Evolutionary conservation across 345 rosid species (phyloP).

Genomic region (Jatropha curcas): DNA sequence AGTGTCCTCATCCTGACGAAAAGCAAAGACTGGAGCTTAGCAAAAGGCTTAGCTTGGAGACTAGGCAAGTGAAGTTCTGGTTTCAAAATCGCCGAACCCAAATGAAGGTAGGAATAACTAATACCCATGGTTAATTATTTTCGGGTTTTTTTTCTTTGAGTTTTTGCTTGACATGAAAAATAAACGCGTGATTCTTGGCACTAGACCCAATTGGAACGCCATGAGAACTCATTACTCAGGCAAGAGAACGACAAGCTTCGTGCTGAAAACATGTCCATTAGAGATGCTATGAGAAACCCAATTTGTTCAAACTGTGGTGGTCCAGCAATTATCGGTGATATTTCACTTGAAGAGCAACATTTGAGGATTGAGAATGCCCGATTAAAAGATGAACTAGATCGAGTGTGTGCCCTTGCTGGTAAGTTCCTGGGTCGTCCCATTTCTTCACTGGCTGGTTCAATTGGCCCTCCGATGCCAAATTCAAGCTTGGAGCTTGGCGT

Average conservation of each 20-base stretch:
- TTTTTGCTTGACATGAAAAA: background rate
- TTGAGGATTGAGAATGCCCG: constrained; percentile 82
- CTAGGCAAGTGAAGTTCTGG: constrained; percentile 97
- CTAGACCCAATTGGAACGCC: constrained; percentile 88
- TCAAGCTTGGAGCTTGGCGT: constrained; percentile 85
- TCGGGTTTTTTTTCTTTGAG: background rate
- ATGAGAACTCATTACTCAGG: constrained; percentile 76
- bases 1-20: constrained; percentile 97
- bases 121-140: background rate
- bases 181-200: constrained; percentile 5
- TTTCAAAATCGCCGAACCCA: constrained; percentile 97
- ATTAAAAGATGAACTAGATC: constrained; percentile 79
- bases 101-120: constrained; percentile 61
- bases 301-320: constrained; percentile 89
- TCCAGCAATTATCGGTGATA: constrained; percentile 75
- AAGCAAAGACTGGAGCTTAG: constrained; percentile 85
- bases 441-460: constrained; percentile 40
- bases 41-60: constrained; percentile 72
- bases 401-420: constrained; percentile 82
- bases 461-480: constrained; percentile 52
- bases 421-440: constrained; percentile 87
- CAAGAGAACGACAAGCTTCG: constrained; percentile 93
- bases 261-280: constrained; percentile 83
- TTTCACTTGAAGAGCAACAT: constrained; percentile 89
- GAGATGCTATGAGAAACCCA: constrained; percentile 90